These are phyloP conservation scores for Pluteus cervinus DNA, from an alignment of 768 basidiomycete genomes.

Conservation along the genomic window DNA sequence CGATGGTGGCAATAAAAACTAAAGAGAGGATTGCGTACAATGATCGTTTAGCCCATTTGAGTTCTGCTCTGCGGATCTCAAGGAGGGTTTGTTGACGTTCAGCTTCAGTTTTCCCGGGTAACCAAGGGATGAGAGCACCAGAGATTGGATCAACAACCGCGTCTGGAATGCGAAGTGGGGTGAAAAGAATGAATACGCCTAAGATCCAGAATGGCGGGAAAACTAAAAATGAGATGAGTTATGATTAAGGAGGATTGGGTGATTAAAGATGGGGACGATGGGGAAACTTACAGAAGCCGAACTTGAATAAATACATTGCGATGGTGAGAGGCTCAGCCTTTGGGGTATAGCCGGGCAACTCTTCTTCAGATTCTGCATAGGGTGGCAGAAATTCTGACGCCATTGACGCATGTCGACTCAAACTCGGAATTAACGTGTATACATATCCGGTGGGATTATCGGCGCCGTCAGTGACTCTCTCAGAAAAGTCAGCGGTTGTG, in stretches of 20 bases:
- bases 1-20: slow-evolving; percentile 26
- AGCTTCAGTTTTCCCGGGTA: slow-evolving; percentile 47
- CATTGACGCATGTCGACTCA: slow-evolving; percentile 2
- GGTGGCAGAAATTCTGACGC: slow-evolving; percentile 28
- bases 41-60: slow-evolving; percentile 54
- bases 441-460: no score
- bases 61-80: slow-evolving; percentile 40
- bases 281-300: slow-evolving; percentile 48
- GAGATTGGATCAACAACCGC: no score
- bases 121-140: slow-evolving; percentile 36
- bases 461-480: no score
- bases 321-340: slow-evolving; percentile 47
- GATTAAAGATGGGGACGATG: neutral
- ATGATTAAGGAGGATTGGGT: slow-evolving; percentile 6
- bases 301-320: slow-evolving; percentile 56
- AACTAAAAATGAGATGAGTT: slow-evolving; percentile 36
- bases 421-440: no score
- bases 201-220: slow-evolving; percentile 61
- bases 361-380: slow-evolving; percentile 35
- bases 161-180: slow-evolving; percentile 41
- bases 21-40: slow-evolving; percentile 47
- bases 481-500: no score
- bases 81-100: slow-evolving; percentile 41
- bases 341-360: slow-evolving; percentile 29
- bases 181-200: slow-evolving; percentile 49